Evolutionary conservation across 192 early-diverging fungal species (phyloP).

Genomic region (Gamsiella multidivaricata): DNA sequence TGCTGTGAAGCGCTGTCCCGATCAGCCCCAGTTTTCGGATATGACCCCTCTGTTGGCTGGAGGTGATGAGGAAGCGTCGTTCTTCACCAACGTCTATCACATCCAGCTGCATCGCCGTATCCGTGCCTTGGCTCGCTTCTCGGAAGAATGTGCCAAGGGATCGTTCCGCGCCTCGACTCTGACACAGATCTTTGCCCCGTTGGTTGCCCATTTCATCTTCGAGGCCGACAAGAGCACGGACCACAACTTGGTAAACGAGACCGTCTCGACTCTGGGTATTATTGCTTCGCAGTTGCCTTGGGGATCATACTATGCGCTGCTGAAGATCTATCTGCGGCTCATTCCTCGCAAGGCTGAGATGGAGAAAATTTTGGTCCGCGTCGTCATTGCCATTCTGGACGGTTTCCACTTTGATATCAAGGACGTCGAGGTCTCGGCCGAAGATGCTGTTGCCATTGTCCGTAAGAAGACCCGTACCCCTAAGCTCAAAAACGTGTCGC

Average conservation of each 20-base stretch:
- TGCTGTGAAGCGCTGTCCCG: conserved; percentile 71
- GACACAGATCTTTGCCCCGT: conserved; percentile 82
- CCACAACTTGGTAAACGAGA: conserved; percentile 85
- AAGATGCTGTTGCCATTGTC: conserved; percentile 37
- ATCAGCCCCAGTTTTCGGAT: conserved; percentile 68
- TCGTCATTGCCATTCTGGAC: conserved; percentile 85
- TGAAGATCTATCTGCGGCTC: conserved; percentile 79
- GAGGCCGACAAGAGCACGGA: conserved; percentile 74
- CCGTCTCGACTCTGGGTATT: conserved; percentile 78
- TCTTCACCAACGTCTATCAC: conserved; percentile 96
- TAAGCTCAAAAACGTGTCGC: conserved; percentile 30
- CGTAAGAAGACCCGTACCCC: conserved; percentile 12
- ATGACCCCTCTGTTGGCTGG: conserved; percentile 72
- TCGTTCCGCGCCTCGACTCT: conserved; percentile 63
- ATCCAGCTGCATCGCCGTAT: conserved; percentile 95
- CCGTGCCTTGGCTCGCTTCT: conserved; percentile 82
- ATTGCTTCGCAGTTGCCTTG: conserved; percentile 81
- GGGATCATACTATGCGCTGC: conserved; percentile 81
- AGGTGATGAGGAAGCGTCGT: conserved; percentile 91
- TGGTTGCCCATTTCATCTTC: conserved; percentile 90
- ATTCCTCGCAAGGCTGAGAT: conserved; percentile 72
- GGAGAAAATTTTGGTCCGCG: conserved; percentile 87
- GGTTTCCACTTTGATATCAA: conserved; percentile 92
- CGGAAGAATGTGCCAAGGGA: conserved; percentile 59
- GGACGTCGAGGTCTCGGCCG: conserved; percentile 61